Conservation (phyloP, 2,329 filamentous ascomycete genomes). For the Beauveria sp. region DNA sequence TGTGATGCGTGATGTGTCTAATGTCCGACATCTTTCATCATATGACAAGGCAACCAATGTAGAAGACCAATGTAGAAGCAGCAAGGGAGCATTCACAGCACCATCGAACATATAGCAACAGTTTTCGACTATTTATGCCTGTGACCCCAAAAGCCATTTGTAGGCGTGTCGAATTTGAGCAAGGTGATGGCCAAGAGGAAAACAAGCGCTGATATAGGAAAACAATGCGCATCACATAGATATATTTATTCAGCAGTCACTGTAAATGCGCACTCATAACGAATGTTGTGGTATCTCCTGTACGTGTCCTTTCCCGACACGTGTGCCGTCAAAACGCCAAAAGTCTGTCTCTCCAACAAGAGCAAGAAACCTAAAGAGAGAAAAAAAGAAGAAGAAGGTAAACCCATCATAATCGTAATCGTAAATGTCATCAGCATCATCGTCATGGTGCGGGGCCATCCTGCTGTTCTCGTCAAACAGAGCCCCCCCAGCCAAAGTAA, state of each 20-base stretch:
- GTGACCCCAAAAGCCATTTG: too few relatives aligned
- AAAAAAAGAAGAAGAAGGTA: not conserved
- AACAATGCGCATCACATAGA: not conserved
- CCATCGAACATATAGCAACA: too few relatives aligned
- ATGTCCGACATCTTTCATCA: too few relatives aligned
- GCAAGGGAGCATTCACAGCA: too few relatives aligned
- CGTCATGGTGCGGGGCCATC: not conserved
- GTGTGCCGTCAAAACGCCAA: not conserved
- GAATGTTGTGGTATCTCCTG: slow-evolving; percentile 8
- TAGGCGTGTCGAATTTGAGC: too few relatives aligned
- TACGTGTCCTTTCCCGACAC: not conserved
- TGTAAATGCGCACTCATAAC: slow-evolving; percentile 7
- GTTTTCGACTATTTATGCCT: too few relatives aligned
- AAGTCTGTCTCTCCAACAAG: not conserved
- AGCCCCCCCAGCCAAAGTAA: not conserved
- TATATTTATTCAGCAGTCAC: not conserved
- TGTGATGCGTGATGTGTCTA: not conserved
- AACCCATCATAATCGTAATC: not conserved
- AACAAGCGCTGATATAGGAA: too few relatives aligned
- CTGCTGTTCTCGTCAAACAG: not conserved
- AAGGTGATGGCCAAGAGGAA: too few relatives aligned
- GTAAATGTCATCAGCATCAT: not conserved
- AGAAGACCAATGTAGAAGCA: too few relatives aligned
- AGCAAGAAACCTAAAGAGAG: not conserved
- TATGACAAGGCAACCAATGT: too few relatives aligned